phyloP scores from a whole-genome alignment of 169 alveolate species.

The Babesia caballi region DNA sequence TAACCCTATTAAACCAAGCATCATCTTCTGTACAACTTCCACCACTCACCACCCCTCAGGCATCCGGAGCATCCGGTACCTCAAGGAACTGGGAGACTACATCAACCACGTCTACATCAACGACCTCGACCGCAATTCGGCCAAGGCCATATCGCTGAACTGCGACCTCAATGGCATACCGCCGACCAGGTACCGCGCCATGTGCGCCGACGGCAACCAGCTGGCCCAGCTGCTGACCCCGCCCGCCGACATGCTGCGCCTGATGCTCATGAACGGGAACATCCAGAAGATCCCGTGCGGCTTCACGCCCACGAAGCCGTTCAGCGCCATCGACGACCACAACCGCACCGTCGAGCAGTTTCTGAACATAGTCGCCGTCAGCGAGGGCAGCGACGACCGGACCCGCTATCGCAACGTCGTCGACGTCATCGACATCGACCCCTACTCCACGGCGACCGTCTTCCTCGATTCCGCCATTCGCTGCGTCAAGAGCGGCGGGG shows the following conservation, averaged over 20 bases:
- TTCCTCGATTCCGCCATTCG: constrained; percentile 89
- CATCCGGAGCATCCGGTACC: constrained; percentile 85
- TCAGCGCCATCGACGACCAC: constrained; percentile 14
- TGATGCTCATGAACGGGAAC: constrained; percentile 48
- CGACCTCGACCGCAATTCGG: constrained; percentile 83
- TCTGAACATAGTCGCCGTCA: constrained; percentile 9
- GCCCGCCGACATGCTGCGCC: constrained; percentile 45
- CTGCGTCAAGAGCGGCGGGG: constrained; percentile 87
- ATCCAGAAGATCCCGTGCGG: constrained; percentile 52
- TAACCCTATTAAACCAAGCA: too few relatives aligned
- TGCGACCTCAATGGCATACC: constrained; percentile 54
- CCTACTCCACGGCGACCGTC: constrained; percentile 91
- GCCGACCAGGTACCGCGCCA: constrained; percentile 58
- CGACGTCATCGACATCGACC: constrained; percentile 90
- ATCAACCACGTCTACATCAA: constrained; percentile 78
- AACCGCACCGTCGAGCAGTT: constrained; percentile 32
- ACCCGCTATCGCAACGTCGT: constrained; percentile 45
- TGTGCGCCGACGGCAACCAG: constrained; percentile 75
- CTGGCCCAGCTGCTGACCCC: constrained; percentile 52
- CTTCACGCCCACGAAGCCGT: not conserved
- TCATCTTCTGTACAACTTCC: too few relatives aligned
- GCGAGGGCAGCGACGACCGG: constrained; percentile 3
- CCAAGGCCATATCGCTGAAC: constrained; percentile 63
- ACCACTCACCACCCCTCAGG: too few relatives aligned
- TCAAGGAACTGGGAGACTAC: constrained; percentile 82